phyloP scores from a whole-genome alignment of 441 rosid species.

The Adansonia madagascariensis region DNA sequence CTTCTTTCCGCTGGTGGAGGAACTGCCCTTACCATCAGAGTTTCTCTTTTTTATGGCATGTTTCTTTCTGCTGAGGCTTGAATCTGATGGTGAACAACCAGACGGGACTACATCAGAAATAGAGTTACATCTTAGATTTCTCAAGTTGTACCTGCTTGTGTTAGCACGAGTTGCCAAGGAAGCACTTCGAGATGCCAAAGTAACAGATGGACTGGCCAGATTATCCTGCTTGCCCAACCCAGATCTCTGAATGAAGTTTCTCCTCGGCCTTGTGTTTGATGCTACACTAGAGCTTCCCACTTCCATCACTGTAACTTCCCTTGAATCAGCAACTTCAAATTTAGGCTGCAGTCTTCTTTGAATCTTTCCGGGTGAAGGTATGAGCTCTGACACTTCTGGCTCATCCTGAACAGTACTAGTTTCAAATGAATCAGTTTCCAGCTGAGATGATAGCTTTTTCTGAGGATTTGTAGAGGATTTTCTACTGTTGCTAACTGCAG shows the following conservation, averaged over 20 bases:
- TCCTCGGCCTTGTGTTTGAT: constrained; percentile 50
- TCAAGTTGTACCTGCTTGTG: constrained; percentile 51
- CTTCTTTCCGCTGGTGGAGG: constrained; percentile 61
- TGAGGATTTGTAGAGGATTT: constrained; percentile 44
- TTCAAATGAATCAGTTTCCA: constrained; percentile 66
- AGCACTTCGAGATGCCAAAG: constrained; percentile 46
- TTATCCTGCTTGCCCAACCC: constrained; percentile 45
- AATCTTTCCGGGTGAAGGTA: constrained; percentile 46
- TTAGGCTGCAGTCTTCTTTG: constrained; percentile 39
- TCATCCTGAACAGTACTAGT: constrained; percentile 61
- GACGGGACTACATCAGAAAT: constrained; percentile 53
- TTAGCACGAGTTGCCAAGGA: constrained; percentile 42
- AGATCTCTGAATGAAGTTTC: constrained; percentile 48
- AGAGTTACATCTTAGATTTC: constrained; percentile 65
- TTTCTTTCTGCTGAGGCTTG: constrained; percentile 44
- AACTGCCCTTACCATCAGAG: constrained; percentile 69
- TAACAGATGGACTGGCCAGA: constrained; percentile 37
- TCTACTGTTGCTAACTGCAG: constrained; percentile 44
- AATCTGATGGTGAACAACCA: constrained; percentile 53
- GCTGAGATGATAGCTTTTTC: constrained; percentile 51
- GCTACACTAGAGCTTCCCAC: constrained; percentile 55
- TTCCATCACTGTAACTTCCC: constrained; percentile 36
- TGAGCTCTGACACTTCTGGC: constrained; percentile 43
- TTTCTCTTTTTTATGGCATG: constrained; percentile 50
- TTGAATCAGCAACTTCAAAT: constrained; percentile 39